Base-by-base conservation (phyloP, 1,284 basidiomycete species). In the Leccinum griseonigrum region DNA sequence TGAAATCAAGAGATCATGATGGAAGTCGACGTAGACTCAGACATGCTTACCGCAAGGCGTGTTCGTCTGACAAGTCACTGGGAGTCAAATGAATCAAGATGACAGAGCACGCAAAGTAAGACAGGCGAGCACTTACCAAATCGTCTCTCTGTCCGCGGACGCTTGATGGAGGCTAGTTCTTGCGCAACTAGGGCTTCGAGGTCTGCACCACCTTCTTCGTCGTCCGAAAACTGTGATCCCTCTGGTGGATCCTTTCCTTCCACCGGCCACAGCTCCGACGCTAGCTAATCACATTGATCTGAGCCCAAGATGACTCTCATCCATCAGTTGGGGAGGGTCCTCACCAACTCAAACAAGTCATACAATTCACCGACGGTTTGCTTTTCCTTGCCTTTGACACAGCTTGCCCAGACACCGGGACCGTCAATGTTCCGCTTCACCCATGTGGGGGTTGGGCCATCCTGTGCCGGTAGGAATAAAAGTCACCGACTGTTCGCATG, bases 341-440 rank as follows among this genome's bases (percentile, higher is more conserved):
- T 69, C 66, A 92, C 91, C 59, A 82, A 83, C 64, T 91, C 88
- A 62, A 94, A 90, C 11, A 94, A 70, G 70, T 91, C 89, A 65
- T 87, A 90, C 46, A 91, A 74, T 70, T 94, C 92, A 36, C 85
- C 84, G 4, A 91, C 82, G 0, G 88, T 83, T 68, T 87, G 87
- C 64, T 82, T 88, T 72, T 94, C 91, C 68, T 88, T 93, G 22
- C 91, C 91, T 72, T 88, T 90, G 31, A 91, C 82, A 65, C 90
- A 92, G 66, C 86, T 91, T 6, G 85, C 86, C 91, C 91, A 93
- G 16, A 93, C 77, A 26, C 91, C 91, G 43, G 91, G 91, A 6
- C 91, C 90, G 62, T 90, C 86, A 59, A 93, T 83, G 18, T 77
- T 74, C 57, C 81, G 76, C 69, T 85, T 88, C 28, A 75, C 80